Percentiles rank a stretch among this genome's conserved stretches.
Conservation (phyloP, 108 stramenopile genomes). For the Stephanodiscus triporus region DNA sequence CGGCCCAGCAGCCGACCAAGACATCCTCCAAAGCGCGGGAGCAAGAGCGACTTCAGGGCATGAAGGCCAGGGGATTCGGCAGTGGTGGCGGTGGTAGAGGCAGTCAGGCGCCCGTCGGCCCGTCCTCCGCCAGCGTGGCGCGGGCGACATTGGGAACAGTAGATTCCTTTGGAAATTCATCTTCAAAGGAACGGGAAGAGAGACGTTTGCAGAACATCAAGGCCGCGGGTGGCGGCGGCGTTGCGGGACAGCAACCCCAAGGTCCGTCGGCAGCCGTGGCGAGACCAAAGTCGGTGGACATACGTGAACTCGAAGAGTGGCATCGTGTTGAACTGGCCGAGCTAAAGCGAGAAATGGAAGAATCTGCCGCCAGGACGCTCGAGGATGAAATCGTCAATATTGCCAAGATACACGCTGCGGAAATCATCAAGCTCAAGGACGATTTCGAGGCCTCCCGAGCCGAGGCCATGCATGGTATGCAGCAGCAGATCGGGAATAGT, state of each 20-base stretch:
- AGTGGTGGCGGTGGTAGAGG: slow-evolving; percentile 1
- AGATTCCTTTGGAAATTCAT: slow-evolving; percentile 17
- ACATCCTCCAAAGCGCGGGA: slow-evolving; percentile 26
- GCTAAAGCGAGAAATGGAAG: slow-evolving; percentile 23
- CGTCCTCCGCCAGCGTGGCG: neutral
- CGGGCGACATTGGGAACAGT: slow-evolving; percentile 13
- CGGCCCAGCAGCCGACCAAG: slow-evolving; percentile 12
- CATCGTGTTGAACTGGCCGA: slow-evolving; percentile 25
- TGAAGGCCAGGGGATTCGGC: slow-evolving; percentile 8
- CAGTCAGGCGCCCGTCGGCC: neutral
- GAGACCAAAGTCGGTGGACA: slow-evolving; percentile 5
- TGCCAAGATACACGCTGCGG: slow-evolving; percentile 34
- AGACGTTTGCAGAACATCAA: slow-evolving; percentile 32
- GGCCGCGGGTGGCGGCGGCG: slow-evolving; percentile 16
- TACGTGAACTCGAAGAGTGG: slow-evolving; percentile 10
- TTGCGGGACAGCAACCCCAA: slow-evolving; percentile 10
- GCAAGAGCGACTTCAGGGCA: slow-evolving; percentile 20
- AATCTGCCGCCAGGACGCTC: slow-evolving; percentile 17
- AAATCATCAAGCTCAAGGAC: slow-evolving; percentile 35
- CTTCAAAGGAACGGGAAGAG: slow-evolving; percentile 45
- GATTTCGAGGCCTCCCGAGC: slow-evolving; percentile 27
- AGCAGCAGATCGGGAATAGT: slow-evolving; percentile 11
- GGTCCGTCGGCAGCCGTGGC: too few relatives aligned
- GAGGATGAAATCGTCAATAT: slow-evolving; percentile 37
- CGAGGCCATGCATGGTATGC: slow-evolving; percentile 19